Base-by-base conservation (phyloP, 108 stramenopile genomes). In the Craspedostauros australis region DNA sequence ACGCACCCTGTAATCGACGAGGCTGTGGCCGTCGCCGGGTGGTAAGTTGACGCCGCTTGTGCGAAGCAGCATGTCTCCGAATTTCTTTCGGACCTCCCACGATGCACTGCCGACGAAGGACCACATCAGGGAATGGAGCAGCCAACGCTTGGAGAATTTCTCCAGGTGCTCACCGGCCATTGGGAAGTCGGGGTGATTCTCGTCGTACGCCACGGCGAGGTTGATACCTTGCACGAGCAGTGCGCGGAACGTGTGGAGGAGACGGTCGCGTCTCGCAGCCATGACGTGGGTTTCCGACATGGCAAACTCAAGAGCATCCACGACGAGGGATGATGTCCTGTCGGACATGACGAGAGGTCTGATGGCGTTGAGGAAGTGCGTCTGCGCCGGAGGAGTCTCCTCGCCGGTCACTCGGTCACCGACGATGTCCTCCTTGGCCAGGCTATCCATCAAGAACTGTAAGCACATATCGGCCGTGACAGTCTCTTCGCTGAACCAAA, bases 101-200 rank as follows among this genome's bases (percentile, higher is more conserved):
- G 82, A 76, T 27, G 92, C 77, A 50, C 91, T 82, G 36, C 95
- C 91, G 19, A 89, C 86, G 59, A 99, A 95, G 5, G 91, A 82
- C 98, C 98, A 99, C 45, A 96, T 65, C 47, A 93, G 49, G 12
- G 95, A 80, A 59, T 96, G 91, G 39, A 95, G 50, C 51, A 96
- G 46, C 94, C 95, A 97, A 3, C 90, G 75, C 50, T 84, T 73
- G 4, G 96, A 83, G 65, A 97, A 99, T 29, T 86, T 86, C 34
- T 86, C 80, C 88, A 94, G 83, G 61, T 95, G 94, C 20, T 89
- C 94, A 19, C 85, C 93, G 4, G 79, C 65, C 91, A 95, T 95
- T 18, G 93, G 95, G 48, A 94, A 93, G 39, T 97, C 98, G 1
- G 96, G 95, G 43, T 95, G 94, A 46, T 89, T 94, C 39, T 99